A percentile compares a stretch with the other conserved stretches of the same genome.
These are phyloP conservation scores for Alternaria solani DNA, from an alignment of 2,329 filamentous ascomycete genomes.

Conservation along the genomic window DNA sequence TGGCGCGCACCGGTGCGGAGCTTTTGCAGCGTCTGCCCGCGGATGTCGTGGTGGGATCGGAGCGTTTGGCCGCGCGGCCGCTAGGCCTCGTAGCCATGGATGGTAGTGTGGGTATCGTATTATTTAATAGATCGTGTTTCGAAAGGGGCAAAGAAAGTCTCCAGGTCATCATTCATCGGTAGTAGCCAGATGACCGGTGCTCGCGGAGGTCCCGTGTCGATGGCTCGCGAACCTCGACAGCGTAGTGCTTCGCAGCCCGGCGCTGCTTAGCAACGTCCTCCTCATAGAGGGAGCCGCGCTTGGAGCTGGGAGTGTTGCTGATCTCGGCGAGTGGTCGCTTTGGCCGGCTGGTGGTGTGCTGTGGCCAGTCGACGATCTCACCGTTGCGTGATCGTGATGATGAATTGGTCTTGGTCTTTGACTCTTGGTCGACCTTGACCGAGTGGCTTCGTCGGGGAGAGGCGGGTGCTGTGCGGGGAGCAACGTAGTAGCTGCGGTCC, in stretches of 20 bases:
- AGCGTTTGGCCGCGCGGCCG: constrained; percentile 5
- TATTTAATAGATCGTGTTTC: constrained; percentile 4
- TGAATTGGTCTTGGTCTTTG: constrained; percentile 35
- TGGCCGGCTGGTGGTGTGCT: constrained; percentile 20
- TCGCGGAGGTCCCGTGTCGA: constrained; percentile 46
- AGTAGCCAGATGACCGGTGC: constrained; percentile 51
- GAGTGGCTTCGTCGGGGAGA: constrained; percentile 37
- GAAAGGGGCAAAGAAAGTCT: constrained; percentile 21
- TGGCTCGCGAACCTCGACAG: constrained; percentile 54
- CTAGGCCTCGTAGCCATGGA: constrained; percentile 14
- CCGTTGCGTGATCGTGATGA: constrained; percentile 44
- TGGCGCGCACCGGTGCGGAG: constrained; percentile 13
- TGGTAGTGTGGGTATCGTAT: constrained; percentile 12
- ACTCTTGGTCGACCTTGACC: constrained; percentile 45
- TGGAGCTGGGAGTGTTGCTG: constrained; percentile 40
- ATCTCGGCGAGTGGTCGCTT: constrained; percentile 41
- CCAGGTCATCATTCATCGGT: constrained; percentile 42
- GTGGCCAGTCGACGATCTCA: constrained; percentile 51
- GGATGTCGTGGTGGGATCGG: constrained; percentile 6
- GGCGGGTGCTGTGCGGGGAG: constrained; percentile 45
- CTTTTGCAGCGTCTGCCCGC: constrained; percentile 20
- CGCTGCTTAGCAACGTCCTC: constrained; percentile 49
- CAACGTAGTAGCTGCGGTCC: constrained; percentile 54
- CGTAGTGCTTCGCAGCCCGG: constrained; percentile 49
- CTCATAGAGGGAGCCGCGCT: constrained; percentile 54